Conservation (phyloP, 2,329 filamentous ascomycete genomes). For the Cercospora zeina region DNA sequence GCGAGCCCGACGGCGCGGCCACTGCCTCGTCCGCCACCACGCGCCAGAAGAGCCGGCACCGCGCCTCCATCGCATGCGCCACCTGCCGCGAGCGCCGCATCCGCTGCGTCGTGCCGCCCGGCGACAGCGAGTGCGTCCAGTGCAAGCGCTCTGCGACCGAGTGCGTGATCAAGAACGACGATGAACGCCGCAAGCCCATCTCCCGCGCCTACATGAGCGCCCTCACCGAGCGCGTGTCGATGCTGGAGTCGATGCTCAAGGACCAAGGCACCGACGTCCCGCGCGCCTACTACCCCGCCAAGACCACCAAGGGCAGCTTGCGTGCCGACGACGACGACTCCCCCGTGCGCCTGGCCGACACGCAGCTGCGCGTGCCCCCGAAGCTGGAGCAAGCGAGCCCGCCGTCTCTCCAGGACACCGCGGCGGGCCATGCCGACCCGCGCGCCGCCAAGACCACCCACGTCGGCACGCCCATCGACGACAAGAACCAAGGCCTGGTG, state of each 20-base stretch:
- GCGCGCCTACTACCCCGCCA: conserved; percentile 31
- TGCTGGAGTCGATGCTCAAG: conserved; percentile 33
- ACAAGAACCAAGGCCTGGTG: conserved; percentile 32
- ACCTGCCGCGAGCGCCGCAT: conserved; percentile 33
- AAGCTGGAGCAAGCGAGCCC: conserved; percentile 27
- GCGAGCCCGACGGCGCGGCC: conserved; percentile 16
- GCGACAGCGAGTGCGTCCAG: conserved; percentile 29
- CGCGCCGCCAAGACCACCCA: conserved; percentile 21
- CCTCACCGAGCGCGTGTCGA: conserved; percentile 31
- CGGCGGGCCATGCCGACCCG: conserved; percentile 21
- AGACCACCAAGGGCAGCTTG: conserved; percentile 31
- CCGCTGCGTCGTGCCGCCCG: conserved; percentile 32
- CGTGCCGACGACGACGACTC: conserved; percentile 30
- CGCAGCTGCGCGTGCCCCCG: conserved; percentile 5
- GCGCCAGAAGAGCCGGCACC: conserved; percentile 29
- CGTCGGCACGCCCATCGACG: conserved; percentile 28
- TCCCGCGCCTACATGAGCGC: conserved; percentile 34
- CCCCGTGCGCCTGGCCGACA: conserved; percentile 17
- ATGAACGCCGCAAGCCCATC: conserved; percentile 32
- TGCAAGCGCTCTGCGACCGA: conserved; percentile 30
- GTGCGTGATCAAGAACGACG: conserved; percentile 35
- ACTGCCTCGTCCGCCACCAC: conserved; percentile 14
- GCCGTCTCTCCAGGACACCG: conserved; percentile 18
- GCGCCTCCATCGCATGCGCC: conserved; percentile 29
- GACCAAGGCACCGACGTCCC: conserved; percentile 29